Conservation (phyloP, 2,329 filamentous ascomycete genomes). For the Phaeosphaeriaceae sp. region DNA sequence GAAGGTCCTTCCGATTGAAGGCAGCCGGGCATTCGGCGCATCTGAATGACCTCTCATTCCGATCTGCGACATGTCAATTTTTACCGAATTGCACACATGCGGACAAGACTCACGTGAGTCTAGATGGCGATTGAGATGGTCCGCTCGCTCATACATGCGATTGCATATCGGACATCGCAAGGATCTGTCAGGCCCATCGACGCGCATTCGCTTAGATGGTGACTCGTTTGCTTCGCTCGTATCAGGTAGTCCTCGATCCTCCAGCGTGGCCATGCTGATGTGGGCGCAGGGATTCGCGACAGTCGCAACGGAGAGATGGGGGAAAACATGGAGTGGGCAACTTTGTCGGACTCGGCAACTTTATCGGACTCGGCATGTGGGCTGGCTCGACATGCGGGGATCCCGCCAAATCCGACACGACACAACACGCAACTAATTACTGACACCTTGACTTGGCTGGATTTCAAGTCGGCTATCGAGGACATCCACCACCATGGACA, state of each 20-base stretch:
- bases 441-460: too few relatives aligned
- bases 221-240: not conserved
- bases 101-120: conserved; percentile 27
- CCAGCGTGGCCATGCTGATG: not conserved
- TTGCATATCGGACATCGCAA: conserved; percentile 37
- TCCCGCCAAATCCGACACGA: not conserved
- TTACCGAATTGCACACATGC: not conserved
- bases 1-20: conserved; percentile 37
- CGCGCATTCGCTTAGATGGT: conserved; percentile 2
- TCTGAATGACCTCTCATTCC: conserved; percentile 38
- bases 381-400: not conserved
- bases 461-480: too few relatives aligned
- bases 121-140: conserved; percentile 40
- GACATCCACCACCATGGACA: too few relatives aligned
- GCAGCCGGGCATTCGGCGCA: conserved; percentile 37
- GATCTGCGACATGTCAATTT: conserved; percentile 12
- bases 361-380: not conserved
- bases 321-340: not conserved
- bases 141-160: conserved; percentile 34
- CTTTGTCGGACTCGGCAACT: not conserved
- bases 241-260: not conserved
- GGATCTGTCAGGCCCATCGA: not conserved
- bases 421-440: too few relatives aligned
- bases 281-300: not conserved
- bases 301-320: not conserved